Conservation (phyloP, 306 rosid species). For the Quercus engelmannii region DNA sequence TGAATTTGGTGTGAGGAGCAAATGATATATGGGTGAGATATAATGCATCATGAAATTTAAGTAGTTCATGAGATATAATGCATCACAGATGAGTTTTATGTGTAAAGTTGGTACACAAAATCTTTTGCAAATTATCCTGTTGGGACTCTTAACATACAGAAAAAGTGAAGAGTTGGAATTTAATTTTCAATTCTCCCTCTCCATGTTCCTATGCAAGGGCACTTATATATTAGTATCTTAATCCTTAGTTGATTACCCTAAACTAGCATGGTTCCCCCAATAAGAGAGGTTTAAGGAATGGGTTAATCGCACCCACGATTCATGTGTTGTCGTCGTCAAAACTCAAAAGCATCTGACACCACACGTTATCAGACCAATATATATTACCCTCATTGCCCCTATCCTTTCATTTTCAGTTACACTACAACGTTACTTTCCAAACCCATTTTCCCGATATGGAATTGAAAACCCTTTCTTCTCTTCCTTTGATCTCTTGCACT, state of each 20-base stretch:
- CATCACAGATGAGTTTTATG: no score
- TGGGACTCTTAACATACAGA: no score
- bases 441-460: slow-evolving; percentile 43
- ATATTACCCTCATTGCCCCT: slow-evolving; percentile 5
- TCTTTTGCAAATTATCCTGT: no score
- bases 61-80: no score
- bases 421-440: slow-evolving; percentile 55
- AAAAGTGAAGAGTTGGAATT: no score
- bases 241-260: neutral
- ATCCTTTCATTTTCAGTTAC: slow-evolving; percentile 46
- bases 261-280: neutral
- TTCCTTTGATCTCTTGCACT: slow-evolving; percentile 14
- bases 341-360: slow-evolving; percentile 28
- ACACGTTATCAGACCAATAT: slow-evolving; percentile 13
- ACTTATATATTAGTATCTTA: neutral
- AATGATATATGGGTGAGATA: no score
- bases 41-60: no score
- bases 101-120: no score
- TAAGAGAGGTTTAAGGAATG: neutral
- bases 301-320: neutral
- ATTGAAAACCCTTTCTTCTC: slow-evolving; percentile 39
- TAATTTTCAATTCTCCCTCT: no score
- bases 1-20: no score
- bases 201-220: no score
- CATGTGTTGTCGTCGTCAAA: slow-evolving; percentile 6